Conservation (phyloP, 2,329 filamentous ascomycete genomes). For the Trichoderma aggressivum region DNA sequence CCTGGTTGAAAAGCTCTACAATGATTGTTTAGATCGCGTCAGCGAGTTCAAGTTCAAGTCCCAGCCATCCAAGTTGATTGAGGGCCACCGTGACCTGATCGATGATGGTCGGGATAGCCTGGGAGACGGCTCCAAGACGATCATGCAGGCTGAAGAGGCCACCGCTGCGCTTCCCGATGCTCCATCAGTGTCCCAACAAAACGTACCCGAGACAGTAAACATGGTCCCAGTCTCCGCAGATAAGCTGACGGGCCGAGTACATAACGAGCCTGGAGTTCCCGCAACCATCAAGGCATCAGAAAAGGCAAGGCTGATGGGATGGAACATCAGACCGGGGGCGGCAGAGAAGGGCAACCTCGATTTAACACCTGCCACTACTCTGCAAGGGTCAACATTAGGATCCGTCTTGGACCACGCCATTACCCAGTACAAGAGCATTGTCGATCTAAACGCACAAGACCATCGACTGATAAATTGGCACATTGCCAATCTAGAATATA, state of each 20-base stretch:
- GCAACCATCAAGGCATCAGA: conserved; percentile 70
- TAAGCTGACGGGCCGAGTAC: conserved; percentile 67
- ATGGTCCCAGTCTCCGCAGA: conserved; percentile 63
- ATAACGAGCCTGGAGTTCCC: conserved; percentile 66
- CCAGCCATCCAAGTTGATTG: conserved; percentile 65
- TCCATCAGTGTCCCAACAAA: conserved; percentile 52
- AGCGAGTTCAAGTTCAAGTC: conserved; percentile 85
- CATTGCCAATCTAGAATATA: conserved; percentile 96
- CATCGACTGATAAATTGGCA: conserved; percentile 96
- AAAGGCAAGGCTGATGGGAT: conserved; percentile 78
- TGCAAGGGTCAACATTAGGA: conserved; percentile 71
- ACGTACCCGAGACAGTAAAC: conserved; percentile 51
- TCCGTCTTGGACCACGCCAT: conserved; percentile 93
- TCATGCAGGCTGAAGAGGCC: conserved; percentile 68
- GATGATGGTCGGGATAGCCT: conserved; percentile 76
- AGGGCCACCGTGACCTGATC: conserved; percentile 79
- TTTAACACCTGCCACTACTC: conserved; percentile 61
- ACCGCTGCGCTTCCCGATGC: conserved; percentile 57
- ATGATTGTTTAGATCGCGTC: conserved; percentile 88
- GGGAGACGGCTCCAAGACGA: conserved; percentile 66
- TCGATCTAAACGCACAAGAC: conserved; percentile 81
- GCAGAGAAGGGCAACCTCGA: conserved; percentile 65
- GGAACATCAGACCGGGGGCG: conserved; percentile 66
- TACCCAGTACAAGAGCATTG: conserved; percentile 75
- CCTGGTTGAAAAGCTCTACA: conserved; percentile 87